Base-by-base conservation (phyloP, 2,329 filamentous ascomycete genomes). In the Meredithiella fracta region DNA sequence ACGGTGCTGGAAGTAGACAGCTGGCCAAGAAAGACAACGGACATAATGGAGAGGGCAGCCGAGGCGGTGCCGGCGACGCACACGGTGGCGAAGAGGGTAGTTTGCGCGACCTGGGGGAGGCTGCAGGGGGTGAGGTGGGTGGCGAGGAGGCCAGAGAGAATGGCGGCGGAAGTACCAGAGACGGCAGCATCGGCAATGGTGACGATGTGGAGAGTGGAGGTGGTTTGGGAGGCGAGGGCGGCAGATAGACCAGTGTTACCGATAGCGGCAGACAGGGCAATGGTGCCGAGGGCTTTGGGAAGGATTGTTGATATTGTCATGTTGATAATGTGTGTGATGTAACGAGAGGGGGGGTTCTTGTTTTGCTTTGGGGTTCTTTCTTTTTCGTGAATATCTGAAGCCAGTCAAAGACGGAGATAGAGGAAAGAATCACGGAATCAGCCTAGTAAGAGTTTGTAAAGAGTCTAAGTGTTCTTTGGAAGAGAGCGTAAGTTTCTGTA, bases 21-120 rank as follows among this genome's bases (percentile, higher is more conserved):
- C 42, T 59, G 57, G 23, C 57, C 53, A 5, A 59, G 50, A 6
- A 59, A 59, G 42, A 59, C 50, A 22, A 59, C 54, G 22, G 57
- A 47, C 31, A 53, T 38, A 11, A 55, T 56, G 23, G 53, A 54
- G 37, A 59, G 51, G 44, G 53, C 54, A 1, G 57, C 51, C 22
- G 54, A 47, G 17, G 40, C 37, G n/a, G 44, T 38, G 15, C 54
- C 47, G 14, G 55, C n/a, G 3, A 59, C 29, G 23, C 47, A 47
- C 37, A 54, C 55, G 17, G 53, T 55, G 50, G 58, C 59, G 20
- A 55, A 56, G 26, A 53, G 25, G 6, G 57, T 22, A 40, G 51
- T 53, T 14, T 51, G 47, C 7, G 44, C 50, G 25, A 34, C 25
- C 7, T 29, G 38, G 6, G 53, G 57, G n/a, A 59, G 6, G 26